Evolutionary conservation across 2,329 filamentous ascomycete species (phyloP).

Genomic region (Pseudodiploospora longispora): DNA sequence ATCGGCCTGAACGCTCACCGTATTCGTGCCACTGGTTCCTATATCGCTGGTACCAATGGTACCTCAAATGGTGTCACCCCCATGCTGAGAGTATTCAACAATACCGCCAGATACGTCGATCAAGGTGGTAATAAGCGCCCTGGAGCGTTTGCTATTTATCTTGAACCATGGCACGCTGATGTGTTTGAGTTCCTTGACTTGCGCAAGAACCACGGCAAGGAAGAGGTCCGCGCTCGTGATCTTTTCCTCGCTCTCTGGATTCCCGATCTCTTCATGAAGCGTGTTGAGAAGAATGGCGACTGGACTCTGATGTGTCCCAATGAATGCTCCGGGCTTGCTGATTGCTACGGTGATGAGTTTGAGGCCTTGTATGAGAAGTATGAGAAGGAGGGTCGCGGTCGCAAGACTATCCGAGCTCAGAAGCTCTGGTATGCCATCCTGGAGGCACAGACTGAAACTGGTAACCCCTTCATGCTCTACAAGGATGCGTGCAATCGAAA

Average conservation of each 20-base stretch:
- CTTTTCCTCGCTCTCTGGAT: slow-evolving; percentile 98
- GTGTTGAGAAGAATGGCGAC: slow-evolving; percentile 89
- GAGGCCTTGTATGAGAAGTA: slow-evolving; percentile 91
- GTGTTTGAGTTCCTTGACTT: slow-evolving; percentile 96
- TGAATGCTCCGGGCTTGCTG: slow-evolving; percentile 88
- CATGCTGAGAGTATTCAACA: slow-evolving; percentile 99
- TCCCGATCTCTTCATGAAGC: slow-evolving; percentile 99
- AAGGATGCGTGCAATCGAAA: slow-evolving; percentile 98
- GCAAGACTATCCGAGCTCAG: slow-evolving; percentile 89
- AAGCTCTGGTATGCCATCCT: slow-evolving; percentile 99
- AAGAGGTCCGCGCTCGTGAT: slow-evolving; percentile 93
- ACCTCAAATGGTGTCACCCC: slow-evolving; percentile 96
- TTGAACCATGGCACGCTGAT: slow-evolving; percentile 98
- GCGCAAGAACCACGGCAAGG: slow-evolving; percentile 98
- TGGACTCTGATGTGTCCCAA: slow-evolving; percentile 99
- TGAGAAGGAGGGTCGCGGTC: slow-evolving; percentile 78
- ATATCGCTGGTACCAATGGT: slow-evolving; percentile 96
- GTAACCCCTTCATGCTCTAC: slow-evolving; percentile 99
- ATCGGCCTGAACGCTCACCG: slow-evolving; percentile 95
- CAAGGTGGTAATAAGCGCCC: slow-evolving; percentile 99
- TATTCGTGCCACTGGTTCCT: slow-evolving; percentile 94
- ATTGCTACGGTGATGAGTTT: slow-evolving; percentile 96
- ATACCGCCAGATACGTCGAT: slow-evolving; percentile 96
- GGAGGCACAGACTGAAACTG: slow-evolving; percentile 96
- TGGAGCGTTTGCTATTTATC: slow-evolving; percentile 96